These are phyloP conservation scores for Xylaria castorea DNA, from an alignment of 495 filamentous ascomycete genomes.

Conservation along the genomic window DNA sequence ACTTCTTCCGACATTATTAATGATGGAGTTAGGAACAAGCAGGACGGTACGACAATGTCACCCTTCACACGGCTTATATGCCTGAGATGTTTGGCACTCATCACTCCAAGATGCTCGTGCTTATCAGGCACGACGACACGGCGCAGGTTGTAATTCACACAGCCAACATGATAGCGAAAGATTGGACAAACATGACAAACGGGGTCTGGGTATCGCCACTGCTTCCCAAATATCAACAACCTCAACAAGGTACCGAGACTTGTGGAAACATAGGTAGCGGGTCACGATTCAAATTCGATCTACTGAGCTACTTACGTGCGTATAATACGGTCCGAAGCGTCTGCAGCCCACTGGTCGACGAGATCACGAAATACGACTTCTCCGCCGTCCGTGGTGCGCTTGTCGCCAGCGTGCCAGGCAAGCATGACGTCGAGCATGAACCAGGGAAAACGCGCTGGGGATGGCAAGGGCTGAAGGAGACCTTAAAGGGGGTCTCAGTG, in stretches of 20 bases:
- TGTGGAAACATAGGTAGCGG: slow-evolving; percentile 62
- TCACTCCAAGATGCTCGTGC: slow-evolving; percentile 79
- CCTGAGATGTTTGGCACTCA: slow-evolving; percentile 89
- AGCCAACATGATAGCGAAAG: slow-evolving; percentile 83
- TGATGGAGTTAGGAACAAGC: slow-evolving; percentile 55
- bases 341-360: slow-evolving; percentile 56
- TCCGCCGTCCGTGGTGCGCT: slow-evolving; percentile 71
- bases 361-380: slow-evolving; percentile 74
- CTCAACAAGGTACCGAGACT: background rate
- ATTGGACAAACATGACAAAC: slow-evolving; percentile 90
- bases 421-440: slow-evolving; percentile 56
- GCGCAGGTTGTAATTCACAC: slow-evolving; percentile 89
- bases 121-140: slow-evolving; percentile 76
- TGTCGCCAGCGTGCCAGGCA: slow-evolving; percentile 77
- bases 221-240: slow-evolving; percentile 56
- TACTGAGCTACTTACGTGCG: slow-evolving; percentile 72
- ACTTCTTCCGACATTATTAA: slow-evolving; percentile 18
- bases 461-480: slow-evolving; percentile 70
- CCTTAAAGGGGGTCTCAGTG: slow-evolving; percentile 61
- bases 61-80: slow-evolving; percentile 77
- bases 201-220: slow-evolving; percentile 81
- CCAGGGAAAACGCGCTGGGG: slow-evolving; percentile 67
- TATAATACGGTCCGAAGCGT: slow-evolving; percentile 65
- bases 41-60: slow-evolving; percentile 68
- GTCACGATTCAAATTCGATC: slow-evolving; percentile 73